phyloP scores from a whole-genome alignment of 2,329 filamentous ascomycete species.

The Phialocephala sp. region DNA sequence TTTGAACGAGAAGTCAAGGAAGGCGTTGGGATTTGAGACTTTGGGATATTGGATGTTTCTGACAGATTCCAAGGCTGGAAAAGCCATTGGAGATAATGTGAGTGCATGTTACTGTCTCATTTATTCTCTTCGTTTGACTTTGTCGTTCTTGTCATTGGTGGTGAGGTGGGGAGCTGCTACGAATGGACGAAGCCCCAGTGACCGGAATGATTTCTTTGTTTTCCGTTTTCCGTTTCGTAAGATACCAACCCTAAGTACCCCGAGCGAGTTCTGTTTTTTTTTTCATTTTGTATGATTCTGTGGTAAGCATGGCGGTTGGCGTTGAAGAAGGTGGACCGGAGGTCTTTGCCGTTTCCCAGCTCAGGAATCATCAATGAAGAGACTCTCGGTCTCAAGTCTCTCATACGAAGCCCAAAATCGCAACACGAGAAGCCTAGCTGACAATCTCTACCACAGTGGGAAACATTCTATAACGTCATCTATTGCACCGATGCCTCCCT shows the following conservation, averaged over 20 bases:
- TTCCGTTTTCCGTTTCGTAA: no score
- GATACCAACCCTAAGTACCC: no score
- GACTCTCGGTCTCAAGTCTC: background rate
- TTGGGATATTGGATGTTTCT: constrained; percentile 34
- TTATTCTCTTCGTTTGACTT: background rate
- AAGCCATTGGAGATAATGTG: constrained; percentile 30
- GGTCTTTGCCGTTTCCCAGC: no score
- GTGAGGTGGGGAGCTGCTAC: background rate
- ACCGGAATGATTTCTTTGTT: no score
- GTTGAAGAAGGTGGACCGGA: no score
- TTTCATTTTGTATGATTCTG: no score
- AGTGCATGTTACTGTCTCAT: background rate
- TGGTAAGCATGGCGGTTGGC: no score
- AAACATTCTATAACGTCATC: constrained; percentile 29
- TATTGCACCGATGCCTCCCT: constrained; percentile 14
- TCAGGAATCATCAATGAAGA: no score
- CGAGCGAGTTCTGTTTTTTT: no score
- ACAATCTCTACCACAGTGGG: constrained; percentile 12
- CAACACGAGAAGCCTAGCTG: background rate
- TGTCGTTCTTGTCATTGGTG: background rate
- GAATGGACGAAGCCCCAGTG: no score
- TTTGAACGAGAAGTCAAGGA: constrained; percentile 25
- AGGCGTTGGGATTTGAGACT: constrained; percentile 27
- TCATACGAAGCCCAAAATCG: background rate
- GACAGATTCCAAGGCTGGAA: constrained; percentile 20